Evolutionary conservation across 352 stramenopile genomes (phyloP), one percentile per base, ranked within the genome.

Genomic region (Poterioochromonas sp.): DNA sequence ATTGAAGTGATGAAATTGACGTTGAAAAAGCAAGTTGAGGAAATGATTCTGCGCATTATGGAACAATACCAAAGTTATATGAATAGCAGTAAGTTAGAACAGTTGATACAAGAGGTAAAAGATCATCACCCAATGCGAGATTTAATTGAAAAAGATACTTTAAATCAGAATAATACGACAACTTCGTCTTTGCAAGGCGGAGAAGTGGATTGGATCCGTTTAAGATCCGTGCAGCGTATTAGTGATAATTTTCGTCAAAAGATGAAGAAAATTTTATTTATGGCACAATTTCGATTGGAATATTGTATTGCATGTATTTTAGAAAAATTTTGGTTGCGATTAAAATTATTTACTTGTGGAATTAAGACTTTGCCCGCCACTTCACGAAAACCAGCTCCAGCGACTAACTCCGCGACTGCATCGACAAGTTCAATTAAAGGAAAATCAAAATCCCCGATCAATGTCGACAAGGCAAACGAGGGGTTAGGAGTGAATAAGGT

Each of bases 301-400:
- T 41, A 32, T 44, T 22, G 12, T 22, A 29, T 71, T 71, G 11
- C 62, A 22, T 8, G 11, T 3, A 44, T 71, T 44, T 3, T 71
- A 12, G 62, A 71, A 47, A 71, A 44, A n/a, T 71, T 71, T 44
- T 71, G 62, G 62, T 71, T 71, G 32, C 62, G 32, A 12, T 29
- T 71, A 8, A 71, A 71, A 44, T 29, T 43, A 44, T 71, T 47
- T 8, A 29, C 41, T 5, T 8, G 39, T 71, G 62, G 62, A 35
- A 5, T 44, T 15, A 11, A 71, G n/a, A n/a, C n/a, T n/a, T n/a
- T n/a, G n/a, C n/a, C n/a, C n/a, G n/a, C n/a, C n/a, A n/a, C n/a
- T n/a, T n/a, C n/a, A n/a, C n/a, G n/a, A n/a, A n/a, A n/a, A n/a
- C n/a, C n/a, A n/a, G n/a, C n/a, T n/a, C n/a, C n/a, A n/a, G n/a